These are phyloP conservation scores for Microcyclospora pomicola DNA, from an alignment of 2,329 filamentous ascomycete genomes.

Conservation along the genomic window DNA sequence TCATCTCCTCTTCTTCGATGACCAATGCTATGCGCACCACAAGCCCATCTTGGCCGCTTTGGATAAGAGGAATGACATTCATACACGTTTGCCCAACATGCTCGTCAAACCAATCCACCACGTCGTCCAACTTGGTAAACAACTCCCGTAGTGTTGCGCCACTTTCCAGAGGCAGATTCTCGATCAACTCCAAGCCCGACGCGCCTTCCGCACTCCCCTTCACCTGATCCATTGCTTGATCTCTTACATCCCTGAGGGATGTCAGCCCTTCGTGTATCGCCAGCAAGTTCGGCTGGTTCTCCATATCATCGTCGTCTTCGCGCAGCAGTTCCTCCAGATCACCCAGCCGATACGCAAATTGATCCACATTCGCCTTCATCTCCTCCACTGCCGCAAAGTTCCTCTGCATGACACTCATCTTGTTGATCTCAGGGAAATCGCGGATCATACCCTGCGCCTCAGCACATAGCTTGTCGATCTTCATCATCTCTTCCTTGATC, in stretches of 20 bases:
- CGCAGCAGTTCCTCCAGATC: slow-evolving; percentile 64
- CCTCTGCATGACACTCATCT: slow-evolving; percentile 84
- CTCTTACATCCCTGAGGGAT: slow-evolving; percentile 79
- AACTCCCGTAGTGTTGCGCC: slow-evolving; percentile 71
- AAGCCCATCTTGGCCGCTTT: slow-evolving; percentile 73
- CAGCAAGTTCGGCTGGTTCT: slow-evolving; percentile 85
- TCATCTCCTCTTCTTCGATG: slow-evolving; percentile 92
- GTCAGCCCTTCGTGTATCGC: slow-evolving; percentile 86
- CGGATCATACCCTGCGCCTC: slow-evolving; percentile 96
- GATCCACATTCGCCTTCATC: slow-evolving; percentile 84
- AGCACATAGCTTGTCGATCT: slow-evolving; percentile 92
- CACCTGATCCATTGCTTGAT: slow-evolving; percentile 95
- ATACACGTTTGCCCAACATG: slow-evolving; percentile 80
- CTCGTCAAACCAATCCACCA: slow-evolving; percentile 90
- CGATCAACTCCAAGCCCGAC: slow-evolving; percentile 90
- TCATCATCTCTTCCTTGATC: slow-evolving; percentile 97
- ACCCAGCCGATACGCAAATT: slow-evolving; percentile 64
- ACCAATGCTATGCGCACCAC: slow-evolving; percentile 85
- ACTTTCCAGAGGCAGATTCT: slow-evolving; percentile 48
- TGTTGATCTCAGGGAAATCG: slow-evolving; percentile 86
- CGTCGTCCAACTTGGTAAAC: slow-evolving; percentile 72
- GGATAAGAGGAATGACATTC: slow-evolving; percentile 77
- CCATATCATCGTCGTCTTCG: slow-evolving; percentile 71
- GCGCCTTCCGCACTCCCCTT: slow-evolving; percentile 59
- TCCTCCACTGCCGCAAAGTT: slow-evolving; percentile 90